Base-by-base conservation (phyloP, 139 green algal species). In the Micractinium sp. region DNA sequence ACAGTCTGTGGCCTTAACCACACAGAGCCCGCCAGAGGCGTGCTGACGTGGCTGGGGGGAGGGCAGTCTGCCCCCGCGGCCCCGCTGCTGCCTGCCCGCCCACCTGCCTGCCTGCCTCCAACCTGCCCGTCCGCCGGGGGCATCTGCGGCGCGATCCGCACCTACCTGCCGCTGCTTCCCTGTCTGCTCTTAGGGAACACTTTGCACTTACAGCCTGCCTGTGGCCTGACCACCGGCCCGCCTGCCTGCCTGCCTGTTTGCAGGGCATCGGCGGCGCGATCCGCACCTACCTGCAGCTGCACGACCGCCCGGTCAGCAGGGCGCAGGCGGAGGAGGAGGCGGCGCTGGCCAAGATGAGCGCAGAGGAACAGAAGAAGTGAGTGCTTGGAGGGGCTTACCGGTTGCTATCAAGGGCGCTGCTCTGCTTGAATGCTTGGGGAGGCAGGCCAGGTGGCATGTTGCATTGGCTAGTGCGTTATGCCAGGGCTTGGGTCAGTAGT, bases 201-300 rank as follows among this genome's bases (percentile, higher is more conserved):
- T n/a, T n/a, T n/a, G n/a, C n/a, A n/a, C n/a, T n/a, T n/a, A n/a
- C n/a, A n/a, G 63, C 63, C 20, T 71, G 20, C 20, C 63, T 3
- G 63, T 27, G 2, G 2, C 63, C 63, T 71, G 63, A 27, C 20
- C 22, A 71, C 63, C 9, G 9, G 22, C 63, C 20, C 14, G 20
- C 63, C 63, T 71, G 2, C 63, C 47, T 9, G 47, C 47, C 63
- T 71, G 63, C 63, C 63, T 23, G 63, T 23, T 12, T 71, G 47
- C 91, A 96, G 92, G 97, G 95, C 29, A 96, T 97, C 23, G 60
- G 31, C 9, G 94, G 95, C 29, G 97, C 97, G 16, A 88, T 99
- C 16, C 86, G 85, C 31, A 87, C 88, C 35, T 98, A 98, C 91
- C 85, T 98, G 38, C 79, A 90, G 66, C 93, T 99, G 53, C 74